These are phyloP conservation scores for Punctularia strigosozonata DNA, from an alignment of 768 basidiomycete genomes.

Conservation along the genomic window DNA sequence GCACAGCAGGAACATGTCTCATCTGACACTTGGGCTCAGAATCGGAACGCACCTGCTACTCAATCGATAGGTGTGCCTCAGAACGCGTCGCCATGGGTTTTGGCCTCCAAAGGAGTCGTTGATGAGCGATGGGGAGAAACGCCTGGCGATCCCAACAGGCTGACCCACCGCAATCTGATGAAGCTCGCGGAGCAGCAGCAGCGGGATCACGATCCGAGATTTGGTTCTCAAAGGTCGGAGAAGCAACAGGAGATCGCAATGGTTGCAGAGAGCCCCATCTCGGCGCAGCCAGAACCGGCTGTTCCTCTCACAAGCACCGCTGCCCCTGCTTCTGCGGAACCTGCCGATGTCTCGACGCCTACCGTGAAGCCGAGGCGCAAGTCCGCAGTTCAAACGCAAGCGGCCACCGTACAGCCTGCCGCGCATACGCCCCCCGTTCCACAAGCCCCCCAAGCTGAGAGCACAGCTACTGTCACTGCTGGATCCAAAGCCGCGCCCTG, in stretches of 20 bases:
- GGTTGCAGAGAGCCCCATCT: slow-evolving; percentile 7
- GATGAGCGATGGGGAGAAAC: slow-evolving; percentile 36
- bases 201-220: too few relatives aligned
- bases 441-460: slow-evolving; percentile 1
- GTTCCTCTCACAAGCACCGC: slow-evolving; percentile 7
- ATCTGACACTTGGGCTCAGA: too few relatives aligned
- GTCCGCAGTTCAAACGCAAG: background rate
- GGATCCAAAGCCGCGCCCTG: slow-evolving; percentile 22
- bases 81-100: slow-evolving; percentile 47
- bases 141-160: slow-evolving; percentile 30
- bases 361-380: background rate
- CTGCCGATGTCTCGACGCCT: background rate
- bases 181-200: slow-evolving; percentile 47
- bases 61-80: slow-evolving; percentile 9
- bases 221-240: slow-evolving; percentile 15
- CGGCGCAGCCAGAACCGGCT: slow-evolving; percentile 4
- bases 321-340: slow-evolving; percentile 4
- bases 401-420: background rate
- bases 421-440: background rate
- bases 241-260: slow-evolving; percentile 10
- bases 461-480: slow-evolving; percentile 7
- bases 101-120: slow-evolving; percentile 30
- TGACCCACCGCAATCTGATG: slow-evolving; percentile 46
- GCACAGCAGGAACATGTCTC: too few relatives aligned
- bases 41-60: too few relatives aligned